Evolutionary conservation across 305 asterid genomes (phyloP).

Genomic region (Stenogyne calaminthoides): DNA sequence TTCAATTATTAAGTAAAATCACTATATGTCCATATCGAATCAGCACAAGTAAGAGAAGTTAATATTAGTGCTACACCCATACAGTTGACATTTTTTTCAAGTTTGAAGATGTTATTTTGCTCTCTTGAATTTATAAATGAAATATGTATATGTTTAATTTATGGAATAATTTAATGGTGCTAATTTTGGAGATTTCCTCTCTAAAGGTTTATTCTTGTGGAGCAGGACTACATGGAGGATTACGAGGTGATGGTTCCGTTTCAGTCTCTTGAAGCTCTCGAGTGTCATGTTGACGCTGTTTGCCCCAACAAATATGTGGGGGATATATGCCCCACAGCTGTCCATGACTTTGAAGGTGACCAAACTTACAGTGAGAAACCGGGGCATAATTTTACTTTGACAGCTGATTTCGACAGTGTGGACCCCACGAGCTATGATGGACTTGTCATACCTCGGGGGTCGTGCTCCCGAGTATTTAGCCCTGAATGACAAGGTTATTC

Average conservation of each 20-base stretch:
- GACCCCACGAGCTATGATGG: slow-evolving; percentile 79
- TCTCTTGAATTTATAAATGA: background rate
- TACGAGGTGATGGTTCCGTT: slow-evolving; percentile 91
- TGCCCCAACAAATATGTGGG: slow-evolving; percentile 79
- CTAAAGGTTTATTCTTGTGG: slow-evolving; percentile 10
- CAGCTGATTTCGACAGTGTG: slow-evolving; percentile 57
- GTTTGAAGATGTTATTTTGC: background rate
- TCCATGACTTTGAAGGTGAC: slow-evolving; percentile 98
- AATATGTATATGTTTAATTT: background rate
- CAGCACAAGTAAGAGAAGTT: background rate
- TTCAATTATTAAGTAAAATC: background rate
- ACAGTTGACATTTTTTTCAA: background rate
- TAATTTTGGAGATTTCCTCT: background rate
- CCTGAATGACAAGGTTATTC: slow-evolving; percentile 59
- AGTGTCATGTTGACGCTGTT: slow-evolving; percentile 85
- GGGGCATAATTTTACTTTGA: slow-evolving; percentile 83
- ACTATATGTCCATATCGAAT: background rate
- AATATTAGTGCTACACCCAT: background rate
- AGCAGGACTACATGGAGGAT: slow-evolving; percentile 97
- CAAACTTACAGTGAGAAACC: slow-evolving; percentile 97
- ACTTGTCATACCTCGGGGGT: slow-evolving; percentile 93
- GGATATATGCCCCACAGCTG: slow-evolving; percentile 77
- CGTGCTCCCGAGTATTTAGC: slow-evolving; percentile 98
- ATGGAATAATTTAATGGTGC: background rate
- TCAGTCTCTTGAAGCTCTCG: slow-evolving; percentile 89